Base-by-base conservation (phyloP, 495 filamentous ascomycete genomes). In the Aspergillus conjunctus region DNA sequence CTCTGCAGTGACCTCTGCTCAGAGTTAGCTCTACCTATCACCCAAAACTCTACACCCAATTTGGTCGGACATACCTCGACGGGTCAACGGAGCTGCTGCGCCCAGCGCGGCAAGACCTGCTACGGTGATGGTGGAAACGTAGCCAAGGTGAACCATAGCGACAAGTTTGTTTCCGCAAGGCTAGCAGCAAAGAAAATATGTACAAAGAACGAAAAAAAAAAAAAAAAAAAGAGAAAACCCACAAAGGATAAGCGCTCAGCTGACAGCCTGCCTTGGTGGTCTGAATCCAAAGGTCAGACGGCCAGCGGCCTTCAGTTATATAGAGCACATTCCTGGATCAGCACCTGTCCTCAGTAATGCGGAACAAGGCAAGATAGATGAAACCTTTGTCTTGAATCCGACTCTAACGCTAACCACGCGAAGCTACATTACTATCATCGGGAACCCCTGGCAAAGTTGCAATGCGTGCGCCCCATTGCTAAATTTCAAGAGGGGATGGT, bases 1-100 rank as follows among this genome's bases (percentile, higher is more conserved):
- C 26, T 59, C 52, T 9, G 67, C 41, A 3, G 73, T 71, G 51
- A 79, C 71, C 59, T 69, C 75, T 76, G 7, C 11, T 58, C 11
- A 20, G 12, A 12, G 55, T 64, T 31, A 63, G 57, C 21, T 46
- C 14, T 56, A 17, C 22, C 17, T n/a, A 41, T 8, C 15, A 4
- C 15, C 4, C 32, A 5, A 17, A 20, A 32, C 21, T 10, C 14
- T 33, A 20, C 52, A 10, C n/a, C 20, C 33, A 2, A 20, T 43
- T 3, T 22, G 15, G 26, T 15, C 31, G 21, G 53, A 62, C 51
- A 26, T 67, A 75, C 74, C 72, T 62, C 72, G 66, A 63, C 65
- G 60, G 31, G 64, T 44, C 14, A 64, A 51, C 11, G 72, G 74
- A 46, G 66, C 69, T 57, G 72, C 70, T 45, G 46, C 63, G 30